These are phyloP conservation scores for Cyclocybe cylindracea DNA, from an alignment of 768 basidiomycete genomes.

Conservation along the genomic window DNA sequence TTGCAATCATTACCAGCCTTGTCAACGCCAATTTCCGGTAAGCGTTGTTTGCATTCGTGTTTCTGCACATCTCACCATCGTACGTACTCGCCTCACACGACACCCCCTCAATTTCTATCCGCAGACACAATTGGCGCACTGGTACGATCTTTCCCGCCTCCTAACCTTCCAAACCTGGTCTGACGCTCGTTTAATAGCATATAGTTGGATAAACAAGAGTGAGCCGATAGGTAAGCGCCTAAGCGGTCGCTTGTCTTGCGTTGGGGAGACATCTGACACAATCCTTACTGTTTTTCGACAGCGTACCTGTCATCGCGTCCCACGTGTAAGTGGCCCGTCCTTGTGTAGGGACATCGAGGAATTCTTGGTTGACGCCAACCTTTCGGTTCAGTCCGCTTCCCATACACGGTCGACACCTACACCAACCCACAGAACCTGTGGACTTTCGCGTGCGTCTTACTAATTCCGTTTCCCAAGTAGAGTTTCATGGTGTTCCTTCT, in stretches of 20 bases:
- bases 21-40: slow-evolving; percentile 46
- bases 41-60: slow-evolving; percentile 5
- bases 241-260: no score
- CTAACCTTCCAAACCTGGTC: neutral
- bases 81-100: neutral
- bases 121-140: slow-evolving; percentile 49
- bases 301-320: no score
- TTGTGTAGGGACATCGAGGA: no score
- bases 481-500: neutral
- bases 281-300: no score
- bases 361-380: no score
- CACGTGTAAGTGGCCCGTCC: no score
- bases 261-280: no score
- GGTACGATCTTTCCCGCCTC: slow-evolving; percentile 23
- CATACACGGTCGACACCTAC: slow-evolving; percentile 63
- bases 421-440: slow-evolving; percentile 64
- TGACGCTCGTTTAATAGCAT: slow-evolving; percentile 27
- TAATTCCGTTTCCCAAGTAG: no score
- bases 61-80: neutral
- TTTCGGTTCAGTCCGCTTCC: slow-evolving; percentile 48
- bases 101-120: neutral
- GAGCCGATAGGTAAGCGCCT: no score
- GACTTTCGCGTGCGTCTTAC: slow-evolving; percentile 49
- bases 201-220: slow-evolving; percentile 42
- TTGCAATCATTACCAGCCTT: slow-evolving; percentile 25